Percentiles rank a stretch among this genome's conserved stretches.
Evolutionary conservation across 257 asterid genomes (phyloP).

Genomic region (Solanum chaucha): DNA sequence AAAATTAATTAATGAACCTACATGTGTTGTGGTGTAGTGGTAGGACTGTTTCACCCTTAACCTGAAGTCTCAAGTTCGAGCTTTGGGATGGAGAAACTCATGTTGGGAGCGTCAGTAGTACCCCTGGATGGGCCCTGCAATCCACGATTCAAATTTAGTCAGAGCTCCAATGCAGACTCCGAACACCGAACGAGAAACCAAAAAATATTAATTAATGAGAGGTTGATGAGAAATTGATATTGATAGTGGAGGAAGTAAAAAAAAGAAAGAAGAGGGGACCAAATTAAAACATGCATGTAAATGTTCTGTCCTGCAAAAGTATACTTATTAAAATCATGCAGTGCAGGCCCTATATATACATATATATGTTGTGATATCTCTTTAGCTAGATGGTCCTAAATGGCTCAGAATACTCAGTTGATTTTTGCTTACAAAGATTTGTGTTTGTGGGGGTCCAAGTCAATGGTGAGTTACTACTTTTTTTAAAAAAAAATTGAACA

Average conservation of each 20-base stretch:
- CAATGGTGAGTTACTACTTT: background rate
- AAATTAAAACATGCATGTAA: background rate
- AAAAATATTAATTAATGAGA: background rate
- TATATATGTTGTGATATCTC: background rate
- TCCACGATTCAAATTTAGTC: background rate
- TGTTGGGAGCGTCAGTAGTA: too few species aligned
- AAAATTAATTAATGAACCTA: background rate
- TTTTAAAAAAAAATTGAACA: background rate
- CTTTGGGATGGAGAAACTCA: background rate
- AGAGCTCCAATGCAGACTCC: fast-evolving
- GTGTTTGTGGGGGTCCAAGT: background rate
- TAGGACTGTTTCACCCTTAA: background rate
- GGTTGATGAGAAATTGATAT: background rate
- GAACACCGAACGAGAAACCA: background rate
- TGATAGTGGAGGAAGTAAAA: background rate
- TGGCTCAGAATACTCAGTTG: background rate
- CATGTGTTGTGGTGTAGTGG: background rate
- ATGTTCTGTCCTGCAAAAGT: background rate
- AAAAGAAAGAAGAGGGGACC: background rate
- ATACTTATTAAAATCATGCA: background rate
- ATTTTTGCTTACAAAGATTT: background rate
- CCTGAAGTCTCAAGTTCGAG: background rate
- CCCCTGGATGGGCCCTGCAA: background rate
- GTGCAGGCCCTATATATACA: background rate
- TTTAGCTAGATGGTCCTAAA: background rate